Percentiles rank a stretch among this genome's conserved stretches.
Conservation (phyloP, 192 early-diverging fungal species). For the Podila horticola region DNA sequence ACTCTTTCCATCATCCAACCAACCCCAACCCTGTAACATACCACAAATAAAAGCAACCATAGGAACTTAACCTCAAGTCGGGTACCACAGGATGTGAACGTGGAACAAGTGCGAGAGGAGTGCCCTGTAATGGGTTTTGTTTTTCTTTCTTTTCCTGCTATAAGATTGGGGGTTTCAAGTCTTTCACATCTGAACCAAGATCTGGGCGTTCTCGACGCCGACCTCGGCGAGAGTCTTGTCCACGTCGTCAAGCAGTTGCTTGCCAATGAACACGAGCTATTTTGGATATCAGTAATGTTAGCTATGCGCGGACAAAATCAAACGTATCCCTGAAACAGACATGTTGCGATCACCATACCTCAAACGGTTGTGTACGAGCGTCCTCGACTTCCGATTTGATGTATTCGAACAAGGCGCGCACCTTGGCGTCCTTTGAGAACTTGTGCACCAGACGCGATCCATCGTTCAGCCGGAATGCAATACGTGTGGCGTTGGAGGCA, state of each 20-base stretch:
- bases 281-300: not conserved
- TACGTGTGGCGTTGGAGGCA: conserved; percentile 70
- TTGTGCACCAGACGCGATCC: conserved; percentile 81
- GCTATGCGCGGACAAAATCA: not conserved
- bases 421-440: conserved; percentile 79
- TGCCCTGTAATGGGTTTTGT: not conserved
- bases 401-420: conserved; percentile 84
- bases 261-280: conserved; percentile 75
- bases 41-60: not conserved
- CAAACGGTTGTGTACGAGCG: conserved; percentile 70
- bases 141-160: not conserved
- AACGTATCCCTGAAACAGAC: not conserved
- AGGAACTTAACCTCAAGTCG: too few species aligned
- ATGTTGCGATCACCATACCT: conserved; percentile 58
- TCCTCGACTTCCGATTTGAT: conserved; percentile 80
- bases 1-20: not conserved
- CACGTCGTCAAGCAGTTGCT: conserved; percentile 69
- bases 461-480: conserved; percentile 85
- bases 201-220: conserved; percentile 69
- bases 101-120: not conserved
- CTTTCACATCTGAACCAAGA: conserved; percentile 57
- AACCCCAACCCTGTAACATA: not conserved
- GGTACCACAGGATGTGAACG: too few species aligned
- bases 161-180: not conserved
- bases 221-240: conserved; percentile 80